Percentiles rank a stretch among this genome's conserved stretches.
These are phyloP conservation scores for Thraustochytrium striatum DNA, from an alignment of 352 stramenopile species.

Conservation along the genomic window DNA sequence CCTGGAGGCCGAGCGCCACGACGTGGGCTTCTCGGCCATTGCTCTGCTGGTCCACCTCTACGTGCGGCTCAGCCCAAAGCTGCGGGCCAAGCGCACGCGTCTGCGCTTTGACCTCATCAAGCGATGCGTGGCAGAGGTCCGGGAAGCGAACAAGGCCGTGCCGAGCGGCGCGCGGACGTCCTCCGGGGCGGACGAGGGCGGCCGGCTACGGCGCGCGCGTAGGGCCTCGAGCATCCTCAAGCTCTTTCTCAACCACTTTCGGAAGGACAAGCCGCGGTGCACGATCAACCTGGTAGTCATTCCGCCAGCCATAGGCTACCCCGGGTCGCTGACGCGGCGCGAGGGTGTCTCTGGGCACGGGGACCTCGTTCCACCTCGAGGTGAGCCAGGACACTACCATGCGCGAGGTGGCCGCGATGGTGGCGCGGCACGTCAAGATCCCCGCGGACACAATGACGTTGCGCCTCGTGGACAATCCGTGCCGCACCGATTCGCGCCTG, in stretches of 20 bases:
- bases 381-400: not conserved
- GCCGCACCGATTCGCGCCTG: not conserved
- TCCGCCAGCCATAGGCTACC: constrained; percentile 21
- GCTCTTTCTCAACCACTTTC: constrained; percentile 23
- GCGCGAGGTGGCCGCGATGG: not conserved
- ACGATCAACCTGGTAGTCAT: constrained; percentile 14
- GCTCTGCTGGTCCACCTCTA: constrained; percentile 11
- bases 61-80: not conserved
- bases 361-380: constrained; percentile 11
- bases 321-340: constrained; percentile 30
- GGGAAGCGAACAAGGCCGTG: constrained; percentile 11
- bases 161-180: not conserved
- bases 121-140: not conserved
- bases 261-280: not conserved
- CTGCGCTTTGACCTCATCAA: constrained; percentile 15
- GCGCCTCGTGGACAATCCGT: constrained; percentile 30
- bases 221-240: constrained; percentile 26
- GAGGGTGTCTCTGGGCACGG: constrained; percentile 24
- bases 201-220: constrained; percentile 8
- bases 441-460: not conserved
- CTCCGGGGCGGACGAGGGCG: not conserved
- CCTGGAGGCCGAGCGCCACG: constrained; percentile 17
- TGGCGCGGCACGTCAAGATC: constrained; percentile 7
- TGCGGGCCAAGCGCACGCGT: not conserved
- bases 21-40: constrained; percentile 23